phyloP scores from a whole-genome alignment of 768 basidiomycete genomes.

The Leucocoprinus sp. region DNA sequence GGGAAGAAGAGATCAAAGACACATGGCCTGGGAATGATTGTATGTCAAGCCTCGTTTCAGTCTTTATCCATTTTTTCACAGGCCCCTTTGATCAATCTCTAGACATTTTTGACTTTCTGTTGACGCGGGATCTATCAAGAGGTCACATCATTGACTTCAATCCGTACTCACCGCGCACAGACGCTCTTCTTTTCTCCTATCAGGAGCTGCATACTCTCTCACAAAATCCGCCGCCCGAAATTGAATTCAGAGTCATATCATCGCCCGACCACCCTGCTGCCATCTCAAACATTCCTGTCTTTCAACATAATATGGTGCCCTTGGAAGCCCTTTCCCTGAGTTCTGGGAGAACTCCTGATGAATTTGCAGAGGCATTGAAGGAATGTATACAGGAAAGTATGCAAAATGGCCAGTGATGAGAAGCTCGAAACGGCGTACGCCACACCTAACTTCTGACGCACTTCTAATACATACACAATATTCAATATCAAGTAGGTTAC shows the following conservation, averaged over 20 bases:
- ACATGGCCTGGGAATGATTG: slow-evolving; percentile 50
- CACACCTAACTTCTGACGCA: neutral
- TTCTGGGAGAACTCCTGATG: slow-evolving; percentile 59
- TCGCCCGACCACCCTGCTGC: slow-evolving; percentile 67
- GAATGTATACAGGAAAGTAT: slow-evolving; percentile 37
- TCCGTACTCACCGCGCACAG: slow-evolving; percentile 81
- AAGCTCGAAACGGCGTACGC: neutral
- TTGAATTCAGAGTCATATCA: slow-evolving; percentile 60
- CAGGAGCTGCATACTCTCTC: slow-evolving; percentile 52
- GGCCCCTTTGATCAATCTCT: slow-evolving; percentile 7
- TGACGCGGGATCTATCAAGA: slow-evolving; percentile 70
- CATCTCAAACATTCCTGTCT: slow-evolving; percentile 55
- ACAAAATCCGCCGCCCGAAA: slow-evolving; percentile 12
- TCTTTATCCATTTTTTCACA: neutral
- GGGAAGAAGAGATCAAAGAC: slow-evolving; percentile 56
- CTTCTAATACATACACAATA: neutral
- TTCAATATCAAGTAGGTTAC: neutral
- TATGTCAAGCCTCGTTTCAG: slow-evolving; percentile 27
- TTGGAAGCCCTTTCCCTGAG: slow-evolving; percentile 80
- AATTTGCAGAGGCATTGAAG: slow-evolving; percentile 64
- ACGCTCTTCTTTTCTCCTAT: slow-evolving; percentile 80
- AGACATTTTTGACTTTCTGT: slow-evolving; percentile 84
- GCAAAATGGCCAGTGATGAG: neutral
- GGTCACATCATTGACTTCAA: slow-evolving; percentile 90
- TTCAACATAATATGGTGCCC: slow-evolving; percentile 88